These are phyloP conservation scores for Pezicula rhizophila DNA, from an alignment of 2,329 filamentous ascomycete genomes.

Conservation along the genomic window DNA sequence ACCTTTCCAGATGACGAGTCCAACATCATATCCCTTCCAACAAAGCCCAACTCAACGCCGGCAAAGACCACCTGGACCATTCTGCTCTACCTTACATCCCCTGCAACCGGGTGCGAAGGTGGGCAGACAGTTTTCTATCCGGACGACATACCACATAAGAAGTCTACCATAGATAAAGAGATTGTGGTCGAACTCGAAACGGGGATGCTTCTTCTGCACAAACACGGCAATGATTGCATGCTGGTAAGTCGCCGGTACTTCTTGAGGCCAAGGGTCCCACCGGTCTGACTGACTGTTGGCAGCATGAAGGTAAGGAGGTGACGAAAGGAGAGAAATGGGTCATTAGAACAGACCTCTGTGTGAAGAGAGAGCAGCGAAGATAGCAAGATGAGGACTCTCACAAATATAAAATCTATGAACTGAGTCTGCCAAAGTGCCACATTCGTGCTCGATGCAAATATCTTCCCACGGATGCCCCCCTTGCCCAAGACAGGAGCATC, in stretches of 20 bases:
- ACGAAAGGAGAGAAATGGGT: conserved; percentile 84
- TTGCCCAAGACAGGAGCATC: too few species aligned
- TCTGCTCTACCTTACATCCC: conserved; percentile 77
- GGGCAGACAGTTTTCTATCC: conserved; percentile 93
- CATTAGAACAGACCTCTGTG: conserved; percentile 74
- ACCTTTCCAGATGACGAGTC: conserved; percentile 69
- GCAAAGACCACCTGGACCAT: conserved; percentile 86
- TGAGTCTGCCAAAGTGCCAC: too few species aligned
- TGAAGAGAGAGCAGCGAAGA: conserved; percentile 38
- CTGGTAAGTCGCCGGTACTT: conserved; percentile 43
- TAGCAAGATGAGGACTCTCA: not conserved
- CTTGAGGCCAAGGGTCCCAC: not conserved
- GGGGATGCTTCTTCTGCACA: conserved; percentile 82
- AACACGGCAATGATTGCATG: conserved; percentile 84
- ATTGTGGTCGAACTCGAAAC: conserved; percentile 70
- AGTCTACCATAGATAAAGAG: conserved; percentile 46
- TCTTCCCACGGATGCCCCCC: too few species aligned
- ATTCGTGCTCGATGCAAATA: too few species aligned
- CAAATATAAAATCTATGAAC: too few species aligned
- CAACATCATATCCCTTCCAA: conserved; percentile 60
- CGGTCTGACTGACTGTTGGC: conserved; percentile 5
- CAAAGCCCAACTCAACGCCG: conserved; percentile 33
- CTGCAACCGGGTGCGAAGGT: conserved; percentile 67
- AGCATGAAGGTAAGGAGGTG: conserved; percentile 81
- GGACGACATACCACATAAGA: conserved; percentile 47